A percentile compares a stretch with the other conserved stretches of the same genome.
These are phyloP conservation scores for Alternaria sp. DNA, from an alignment of 2,329 filamentous ascomycete species.

Conservation along the genomic window DNA sequence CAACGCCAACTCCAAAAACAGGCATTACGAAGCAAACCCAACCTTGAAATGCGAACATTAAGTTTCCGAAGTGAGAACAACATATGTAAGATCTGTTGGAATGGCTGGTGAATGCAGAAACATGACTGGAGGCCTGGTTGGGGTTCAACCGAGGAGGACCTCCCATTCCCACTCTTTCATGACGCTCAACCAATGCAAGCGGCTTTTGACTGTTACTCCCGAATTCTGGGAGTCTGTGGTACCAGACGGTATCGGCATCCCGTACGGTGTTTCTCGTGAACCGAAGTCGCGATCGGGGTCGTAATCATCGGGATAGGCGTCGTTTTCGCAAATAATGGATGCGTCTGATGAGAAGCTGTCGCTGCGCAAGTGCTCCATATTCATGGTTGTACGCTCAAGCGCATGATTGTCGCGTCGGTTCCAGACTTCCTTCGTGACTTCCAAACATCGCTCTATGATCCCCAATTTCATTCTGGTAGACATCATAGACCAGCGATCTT, in stretches of 20 bases:
- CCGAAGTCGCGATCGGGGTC: constrained; percentile 24
- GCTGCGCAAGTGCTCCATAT: constrained; percentile 1
- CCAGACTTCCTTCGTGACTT: constrained; percentile 73
- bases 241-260: constrained; percentile 1
- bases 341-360: constrained; percentile 14
- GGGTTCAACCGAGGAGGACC: constrained; percentile 32
- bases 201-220: constrained; percentile 69
- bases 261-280: constrained; percentile 17
- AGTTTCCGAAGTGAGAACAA: background rate
- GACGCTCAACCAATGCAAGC: constrained; percentile 72
- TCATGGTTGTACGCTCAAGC: constrained; percentile 34
- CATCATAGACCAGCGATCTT: constrained; percentile 68
- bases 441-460: constrained; percentile 69
- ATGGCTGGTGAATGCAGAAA: background rate
- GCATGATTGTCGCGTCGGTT: constrained; percentile 63
- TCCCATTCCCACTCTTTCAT: constrained; percentile 79
- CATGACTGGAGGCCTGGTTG: background rate
- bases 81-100: background rate
- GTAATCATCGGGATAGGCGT: constrained; percentile 24
- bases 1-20: background rate
- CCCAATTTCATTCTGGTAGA: constrained; percentile 68
- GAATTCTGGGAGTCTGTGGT: constrained; percentile 56
- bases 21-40: background rate
- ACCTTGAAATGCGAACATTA: background rate
- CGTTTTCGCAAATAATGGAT: constrained; percentile 33